phyloP scores from a whole-genome alignment of 345 rosid genomes.

The Eucalyptus virginea region DNA sequence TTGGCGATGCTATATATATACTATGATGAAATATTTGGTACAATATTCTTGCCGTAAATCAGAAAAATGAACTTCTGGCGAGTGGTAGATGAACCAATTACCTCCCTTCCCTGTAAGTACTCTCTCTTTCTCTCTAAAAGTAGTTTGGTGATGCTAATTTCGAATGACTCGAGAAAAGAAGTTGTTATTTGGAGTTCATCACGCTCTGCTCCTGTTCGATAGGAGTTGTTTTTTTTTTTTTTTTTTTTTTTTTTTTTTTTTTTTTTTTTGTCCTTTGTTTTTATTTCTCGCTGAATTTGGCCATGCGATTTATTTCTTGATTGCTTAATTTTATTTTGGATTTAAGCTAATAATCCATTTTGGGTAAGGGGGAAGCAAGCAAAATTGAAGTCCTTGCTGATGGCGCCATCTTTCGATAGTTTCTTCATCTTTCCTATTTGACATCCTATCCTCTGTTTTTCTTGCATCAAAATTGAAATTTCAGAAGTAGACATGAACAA shows the following conservation, averaged over 20 bases:
- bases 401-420: background rate
- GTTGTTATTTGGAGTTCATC: background rate
- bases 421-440: background rate
- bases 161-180: background rate
- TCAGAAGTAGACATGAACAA: background rate
- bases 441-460: background rate
- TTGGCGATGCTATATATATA: no score
- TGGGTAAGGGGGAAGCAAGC: background rate
- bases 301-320: background rate
- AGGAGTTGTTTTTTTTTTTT: background rate
- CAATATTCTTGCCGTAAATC: no score
- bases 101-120: background rate
- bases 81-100: background rate
- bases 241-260: no score
- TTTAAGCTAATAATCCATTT: background rate
- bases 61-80: no score
- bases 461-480: background rate
- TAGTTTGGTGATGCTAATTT: background rate
- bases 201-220: rapidly evolving
- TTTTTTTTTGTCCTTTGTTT: no score
- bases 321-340: background rate
- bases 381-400: background rate
- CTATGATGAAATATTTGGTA: no score
- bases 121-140: background rate
- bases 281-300: background rate